Percentiles rank a stretch among this genome's conserved stretches.
phyloP scores from a whole-genome alignment of 2,329 filamentous ascomycete species.

The Zasmidium angulare region DNA sequence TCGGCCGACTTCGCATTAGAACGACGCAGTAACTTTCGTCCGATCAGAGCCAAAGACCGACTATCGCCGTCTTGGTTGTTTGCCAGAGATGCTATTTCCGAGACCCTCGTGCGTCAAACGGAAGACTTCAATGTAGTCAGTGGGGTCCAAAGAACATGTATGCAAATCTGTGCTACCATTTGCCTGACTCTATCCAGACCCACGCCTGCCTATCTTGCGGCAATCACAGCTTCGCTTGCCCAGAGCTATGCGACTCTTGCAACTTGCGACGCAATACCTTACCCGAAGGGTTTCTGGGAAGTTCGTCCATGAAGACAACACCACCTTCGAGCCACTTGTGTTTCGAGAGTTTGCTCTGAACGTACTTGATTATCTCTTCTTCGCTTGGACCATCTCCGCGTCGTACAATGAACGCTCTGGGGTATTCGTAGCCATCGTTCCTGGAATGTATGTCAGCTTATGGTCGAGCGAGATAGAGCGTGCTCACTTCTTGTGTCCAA shows the following conservation, averaged over 20 bases:
- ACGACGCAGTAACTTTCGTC: not conserved
- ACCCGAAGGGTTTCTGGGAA: conserved; percentile 61
- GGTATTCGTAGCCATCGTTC: conserved; percentile 44
- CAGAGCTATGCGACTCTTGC: conserved; percentile 50
- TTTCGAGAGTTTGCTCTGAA: conserved; percentile 62
- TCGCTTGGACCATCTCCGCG: conserved; percentile 50
- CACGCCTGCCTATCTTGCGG: not conserved
- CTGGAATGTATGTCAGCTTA: conserved; percentile 31
- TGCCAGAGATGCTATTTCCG: not conserved
- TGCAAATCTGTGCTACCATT: too few species aligned
- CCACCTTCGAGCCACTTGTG: conserved; percentile 71
- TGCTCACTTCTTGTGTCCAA: conserved; percentile 29
- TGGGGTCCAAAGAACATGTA: too few species aligned
- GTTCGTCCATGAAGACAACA: conserved; percentile 63
- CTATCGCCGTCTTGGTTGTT: not conserved
- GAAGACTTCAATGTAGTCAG: too few species aligned
- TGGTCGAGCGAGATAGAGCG: not conserved
- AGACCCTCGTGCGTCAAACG: not conserved
- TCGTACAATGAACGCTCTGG: conserved; percentile 45
- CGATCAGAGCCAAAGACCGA: not conserved
- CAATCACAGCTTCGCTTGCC: conserved; percentile 16
- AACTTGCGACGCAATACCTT: conserved; percentile 65
- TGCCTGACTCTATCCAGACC: too few species aligned
- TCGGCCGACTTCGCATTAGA: not conserved
- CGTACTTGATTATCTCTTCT: conserved; percentile 59